A percentile compares a stretch with the other conserved stretches of the same genome.
Conservation (phyloP, 108 stramenopile genomes). For the Pseudonitzschia delicatissima region DNA sequence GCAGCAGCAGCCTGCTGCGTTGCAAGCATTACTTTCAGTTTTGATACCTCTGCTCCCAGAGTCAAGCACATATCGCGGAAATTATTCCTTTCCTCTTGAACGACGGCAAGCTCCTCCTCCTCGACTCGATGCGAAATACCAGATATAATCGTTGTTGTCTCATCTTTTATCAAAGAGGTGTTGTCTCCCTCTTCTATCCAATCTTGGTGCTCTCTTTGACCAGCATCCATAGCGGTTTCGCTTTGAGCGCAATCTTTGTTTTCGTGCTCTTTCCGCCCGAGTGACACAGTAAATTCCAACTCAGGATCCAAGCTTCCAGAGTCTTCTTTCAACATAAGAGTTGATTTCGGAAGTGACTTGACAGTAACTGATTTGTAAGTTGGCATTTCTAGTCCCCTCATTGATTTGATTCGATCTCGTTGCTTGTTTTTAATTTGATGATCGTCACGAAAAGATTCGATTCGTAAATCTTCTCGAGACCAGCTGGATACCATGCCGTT, state of each 20-base stretch:
- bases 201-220: conserved; percentile 33
- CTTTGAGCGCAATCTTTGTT: conserved; percentile 59
- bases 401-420: background rate
- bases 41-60: conserved; percentile 84
- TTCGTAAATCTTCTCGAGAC: conserved; percentile 60
- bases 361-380: conserved; percentile 15
- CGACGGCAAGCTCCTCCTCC: conserved; percentile 44
- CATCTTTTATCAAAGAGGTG: conserved; percentile 54
- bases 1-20: conserved; percentile 40
- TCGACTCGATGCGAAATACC: conserved; percentile 53
- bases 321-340: conserved; percentile 14
- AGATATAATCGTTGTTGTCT: conserved; percentile 73
- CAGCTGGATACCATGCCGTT: conserved; percentile 30
- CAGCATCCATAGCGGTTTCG: conserved; percentile 56
- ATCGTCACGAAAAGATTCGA: conserved; percentile 37
- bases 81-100: conserved; percentile 72
- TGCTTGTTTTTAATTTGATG: conserved; percentile 20
- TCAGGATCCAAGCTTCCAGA: conserved; percentile 15
- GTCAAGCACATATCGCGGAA: conserved; percentile 79
- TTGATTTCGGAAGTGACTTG: conserved; percentile 26
- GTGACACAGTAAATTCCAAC: conserved; percentile 23
- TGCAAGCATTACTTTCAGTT: conserved; percentile 68
- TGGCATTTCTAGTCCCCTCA: conserved; percentile 3
- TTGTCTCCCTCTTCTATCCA: conserved; percentile 36
- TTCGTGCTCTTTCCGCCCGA: conserved; percentile 24